phyloP scores from a whole-genome alignment of 176 grass and related monocot genomes.

The Oryza glaberrima region DNA sequence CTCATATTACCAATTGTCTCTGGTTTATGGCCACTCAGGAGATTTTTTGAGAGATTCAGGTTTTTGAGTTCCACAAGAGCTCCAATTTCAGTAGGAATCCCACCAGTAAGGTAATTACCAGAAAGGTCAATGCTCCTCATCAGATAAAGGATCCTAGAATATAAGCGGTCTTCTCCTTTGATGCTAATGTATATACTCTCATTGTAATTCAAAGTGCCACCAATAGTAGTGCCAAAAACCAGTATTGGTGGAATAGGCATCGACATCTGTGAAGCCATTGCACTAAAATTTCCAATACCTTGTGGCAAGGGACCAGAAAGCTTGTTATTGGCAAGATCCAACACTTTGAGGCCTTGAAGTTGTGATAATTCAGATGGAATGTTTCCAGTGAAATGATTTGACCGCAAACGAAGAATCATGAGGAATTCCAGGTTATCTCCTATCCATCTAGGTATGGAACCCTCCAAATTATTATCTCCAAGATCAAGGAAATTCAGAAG shows the following conservation, averaged over 20 bases:
- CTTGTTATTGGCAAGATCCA: too few species aligned
- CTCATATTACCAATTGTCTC: too few species aligned
- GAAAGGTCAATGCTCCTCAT: background rate
- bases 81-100: background rate
- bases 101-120: background rate
- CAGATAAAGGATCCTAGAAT: background rate
- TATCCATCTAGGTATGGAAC: background rate
- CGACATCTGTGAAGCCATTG: background rate
- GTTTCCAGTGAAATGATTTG: too few species aligned
- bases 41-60: background rate
- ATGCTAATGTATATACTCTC: too few species aligned
- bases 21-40: background rate
- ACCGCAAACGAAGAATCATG: background rate
- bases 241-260: too few species aligned
- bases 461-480: background rate
- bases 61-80: background rate
- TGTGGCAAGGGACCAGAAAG: too few species aligned
- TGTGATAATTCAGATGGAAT: too few species aligned
- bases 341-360: too few species aligned
- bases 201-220: too few species aligned
- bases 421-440: background rate
- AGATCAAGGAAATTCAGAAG: too few species aligned
- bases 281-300: too few species aligned
- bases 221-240: too few species aligned
- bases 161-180: background rate